Percentiles rank a stretch among this genome's conserved stretches.
These are phyloP conservation scores for Hansenula sp. DNA, from an alignment of 1,139 yeast genomes.

Conservation along the genomic window DNA sequence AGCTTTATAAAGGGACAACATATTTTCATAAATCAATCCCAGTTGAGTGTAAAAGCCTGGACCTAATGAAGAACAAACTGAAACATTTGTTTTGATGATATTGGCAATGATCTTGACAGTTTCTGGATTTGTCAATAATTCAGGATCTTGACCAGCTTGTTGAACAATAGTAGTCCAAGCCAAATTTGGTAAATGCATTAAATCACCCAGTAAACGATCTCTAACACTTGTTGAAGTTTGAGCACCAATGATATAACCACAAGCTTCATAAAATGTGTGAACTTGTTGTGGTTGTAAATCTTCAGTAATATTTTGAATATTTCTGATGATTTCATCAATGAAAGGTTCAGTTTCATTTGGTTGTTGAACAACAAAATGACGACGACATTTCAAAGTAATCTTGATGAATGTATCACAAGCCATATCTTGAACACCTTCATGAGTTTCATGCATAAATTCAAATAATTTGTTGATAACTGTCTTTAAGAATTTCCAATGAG, in stretches of 20 bases:
- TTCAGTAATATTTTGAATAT: constrained; percentile 80
- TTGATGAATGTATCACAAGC: constrained; percentile 98
- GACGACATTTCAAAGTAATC: constrained; percentile 90
- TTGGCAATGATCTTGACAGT: constrained; percentile 91
- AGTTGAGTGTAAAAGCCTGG: constrained; percentile 88
- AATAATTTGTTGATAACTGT: constrained; percentile 93
- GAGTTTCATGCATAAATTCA: constrained; percentile 99
- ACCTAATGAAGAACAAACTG: constrained; percentile 91
- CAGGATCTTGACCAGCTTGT: constrained; percentile 88
- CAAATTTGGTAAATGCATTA: constrained; percentile 88
- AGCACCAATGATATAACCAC: constrained; percentile 90
- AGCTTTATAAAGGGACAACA: constrained; percentile 85
- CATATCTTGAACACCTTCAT: constrained; percentile 99
- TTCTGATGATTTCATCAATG: constrained; percentile 81
- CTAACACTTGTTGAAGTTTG: constrained; percentile 64
- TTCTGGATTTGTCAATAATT: constrained; percentile 74
- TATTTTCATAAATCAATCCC: constrained; percentile 80
- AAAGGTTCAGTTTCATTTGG: constrained; percentile 88
- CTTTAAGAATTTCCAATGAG: constrained; percentile 96
- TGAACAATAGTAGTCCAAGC: constrained; percentile 92
- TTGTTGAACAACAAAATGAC: constrained; percentile 89
- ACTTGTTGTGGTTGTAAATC: constrained; percentile 97
- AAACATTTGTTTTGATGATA: constrained; percentile 88
- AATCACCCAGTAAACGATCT: constrained; percentile 67
- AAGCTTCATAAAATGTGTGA: constrained; percentile 95